Percentiles rank a stretch among this genome's conserved stretches.
phyloP scores from a whole-genome alignment of 2,329 filamentous ascomycete genomes.

The Truncatella angustata region DNA sequence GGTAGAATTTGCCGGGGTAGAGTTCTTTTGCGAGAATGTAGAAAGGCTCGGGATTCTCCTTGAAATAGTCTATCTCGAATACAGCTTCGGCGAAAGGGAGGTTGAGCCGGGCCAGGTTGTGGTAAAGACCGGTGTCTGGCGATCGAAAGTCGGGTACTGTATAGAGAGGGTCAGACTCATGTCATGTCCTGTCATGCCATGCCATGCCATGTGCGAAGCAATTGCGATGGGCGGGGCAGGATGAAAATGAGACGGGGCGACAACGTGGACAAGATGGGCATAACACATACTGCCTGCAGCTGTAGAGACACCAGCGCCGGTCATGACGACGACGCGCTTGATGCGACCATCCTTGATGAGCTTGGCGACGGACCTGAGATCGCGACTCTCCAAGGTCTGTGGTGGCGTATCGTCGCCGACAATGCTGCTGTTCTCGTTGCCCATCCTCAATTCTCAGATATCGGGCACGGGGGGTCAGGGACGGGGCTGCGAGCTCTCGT shows the following conservation, averaged over 20 bases:
- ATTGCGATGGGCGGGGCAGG: not conserved
- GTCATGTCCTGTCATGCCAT: too few species aligned
- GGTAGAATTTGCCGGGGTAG: conserved; percentile 84
- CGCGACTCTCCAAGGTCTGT: conserved; percentile 64
- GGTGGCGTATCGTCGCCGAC: conserved; percentile 65
- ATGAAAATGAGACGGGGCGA: not conserved
- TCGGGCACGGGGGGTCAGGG: too few species aligned
- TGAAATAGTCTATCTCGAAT: conserved; percentile 91
- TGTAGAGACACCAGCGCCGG: conserved; percentile 85
- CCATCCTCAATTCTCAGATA: conserved; percentile 75
- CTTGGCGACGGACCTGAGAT: conserved; percentile 72
- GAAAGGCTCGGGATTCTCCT: conserved; percentile 80
- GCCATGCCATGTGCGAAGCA: too few species aligned
- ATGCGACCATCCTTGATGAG: conserved; percentile 71
- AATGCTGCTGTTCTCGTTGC: conserved; percentile 73
- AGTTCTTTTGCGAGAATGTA: conserved; percentile 90
- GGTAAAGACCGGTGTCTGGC: conserved; percentile 88
- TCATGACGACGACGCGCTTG: conserved; percentile 79
- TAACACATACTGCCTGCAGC: conserved; percentile 62
- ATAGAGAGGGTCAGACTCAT: too few species aligned
- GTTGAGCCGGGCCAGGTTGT: conserved; percentile 82
- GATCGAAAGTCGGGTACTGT: conserved; percentile 92
- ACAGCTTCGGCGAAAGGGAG: conserved; percentile 89
- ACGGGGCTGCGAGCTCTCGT: conserved; percentile 14
- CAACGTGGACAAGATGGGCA: not conserved